phyloP scores from a whole-genome alignment of 2,329 filamentous ascomycete species.

The Exophiala sp. region DNA sequence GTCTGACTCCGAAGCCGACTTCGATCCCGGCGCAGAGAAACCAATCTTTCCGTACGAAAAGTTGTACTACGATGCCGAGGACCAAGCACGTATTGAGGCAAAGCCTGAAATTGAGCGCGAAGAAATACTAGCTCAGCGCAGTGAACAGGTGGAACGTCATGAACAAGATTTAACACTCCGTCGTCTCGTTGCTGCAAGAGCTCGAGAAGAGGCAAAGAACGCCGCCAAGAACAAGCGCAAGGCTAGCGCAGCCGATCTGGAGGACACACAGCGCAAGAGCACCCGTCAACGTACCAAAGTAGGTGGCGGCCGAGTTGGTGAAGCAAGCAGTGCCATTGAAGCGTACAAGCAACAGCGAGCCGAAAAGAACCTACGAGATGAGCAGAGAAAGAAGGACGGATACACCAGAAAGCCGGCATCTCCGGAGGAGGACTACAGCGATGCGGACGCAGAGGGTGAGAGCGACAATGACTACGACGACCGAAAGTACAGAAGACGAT shows the following conservation, averaged over 20 bases:
- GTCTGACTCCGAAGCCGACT: constrained; percentile 73
- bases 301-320: constrained; percentile 63
- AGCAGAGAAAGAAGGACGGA: constrained; percentile 44
- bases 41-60: constrained; percentile 80
- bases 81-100: constrained; percentile 74
- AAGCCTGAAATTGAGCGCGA: constrained; percentile 91
- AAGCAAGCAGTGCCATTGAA: constrained; percentile 71
- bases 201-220: constrained; percentile 56
- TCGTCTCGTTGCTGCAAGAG: constrained; percentile 67
- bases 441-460: constrained; percentile 65
- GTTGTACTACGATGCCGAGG: constrained; percentile 69
- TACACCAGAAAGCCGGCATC: constrained; percentile 48
- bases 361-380: constrained; percentile 52
- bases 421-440: constrained; percentile 55
- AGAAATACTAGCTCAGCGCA: constrained; percentile 81
- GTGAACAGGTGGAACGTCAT: constrained; percentile 74
- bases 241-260: constrained; percentile 71
- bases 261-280: constrained; percentile 72
- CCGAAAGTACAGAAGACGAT: constrained; percentile 48
- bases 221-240: constrained; percentile 65
- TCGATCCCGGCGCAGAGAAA: constrained; percentile 45
- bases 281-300: constrained; percentile 67
- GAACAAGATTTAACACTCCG: constrained; percentile 79
- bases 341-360: constrained; percentile 60
- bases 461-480: constrained; percentile 78